Evolutionary conservation across 2,329 filamentous ascomycete species (phyloP).

Genomic region (Pseudocercospora cruenta): DNA sequence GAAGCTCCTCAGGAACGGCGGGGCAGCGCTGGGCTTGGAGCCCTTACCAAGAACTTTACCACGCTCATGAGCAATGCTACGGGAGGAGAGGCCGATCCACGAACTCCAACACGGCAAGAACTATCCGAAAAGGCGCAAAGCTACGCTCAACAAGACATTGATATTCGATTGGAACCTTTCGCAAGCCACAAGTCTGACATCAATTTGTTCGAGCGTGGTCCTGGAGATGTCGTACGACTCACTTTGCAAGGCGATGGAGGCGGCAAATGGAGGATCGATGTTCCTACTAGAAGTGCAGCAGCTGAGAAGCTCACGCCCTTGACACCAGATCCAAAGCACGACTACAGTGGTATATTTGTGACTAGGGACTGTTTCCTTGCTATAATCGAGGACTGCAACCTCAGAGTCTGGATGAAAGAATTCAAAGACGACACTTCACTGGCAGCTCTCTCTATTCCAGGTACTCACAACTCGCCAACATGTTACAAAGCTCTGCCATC

Average conservation of each 20-base stretch:
- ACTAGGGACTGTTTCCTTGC: constrained; percentile 48
- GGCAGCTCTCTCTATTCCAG: constrained; percentile 83
- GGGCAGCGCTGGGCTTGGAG: constrained; percentile 43
- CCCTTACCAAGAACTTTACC: constrained; percentile 27
- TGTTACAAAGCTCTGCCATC: constrained; percentile 83
- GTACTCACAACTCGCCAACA: constrained; percentile 93
- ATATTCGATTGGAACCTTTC: constrained; percentile 70
- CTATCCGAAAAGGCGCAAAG: constrained; percentile 61
- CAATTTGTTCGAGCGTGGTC: constrained; percentile 58
- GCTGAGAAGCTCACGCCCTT: constrained; percentile 46
- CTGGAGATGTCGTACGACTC: constrained; percentile 70
- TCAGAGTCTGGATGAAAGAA: constrained; percentile 78
- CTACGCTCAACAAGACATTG: constrained; percentile 65
- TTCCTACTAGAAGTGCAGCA: constrained; percentile 58
- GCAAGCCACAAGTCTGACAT: constrained; percentile 66
- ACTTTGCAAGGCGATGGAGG: constrained; percentile 67
- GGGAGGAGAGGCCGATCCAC: constrained; percentile 33
- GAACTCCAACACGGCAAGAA: constrained; percentile 45
- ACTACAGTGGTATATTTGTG: constrained; percentile 50
- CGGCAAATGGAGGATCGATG: constrained; percentile 72
- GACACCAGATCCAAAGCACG: constrained; percentile 43
- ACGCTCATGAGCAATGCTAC: constrained; percentile 40
- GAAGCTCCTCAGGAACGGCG: constrained; percentile 54
- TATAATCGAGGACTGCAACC: constrained; percentile 71
- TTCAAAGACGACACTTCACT: constrained; percentile 73